Percentiles rank a stretch among this genome's conserved stretches.
Evolutionary conservation across 2,329 filamentous ascomycete species (phyloP).

Genomic region (Blastomyces gilchristii): DNA sequence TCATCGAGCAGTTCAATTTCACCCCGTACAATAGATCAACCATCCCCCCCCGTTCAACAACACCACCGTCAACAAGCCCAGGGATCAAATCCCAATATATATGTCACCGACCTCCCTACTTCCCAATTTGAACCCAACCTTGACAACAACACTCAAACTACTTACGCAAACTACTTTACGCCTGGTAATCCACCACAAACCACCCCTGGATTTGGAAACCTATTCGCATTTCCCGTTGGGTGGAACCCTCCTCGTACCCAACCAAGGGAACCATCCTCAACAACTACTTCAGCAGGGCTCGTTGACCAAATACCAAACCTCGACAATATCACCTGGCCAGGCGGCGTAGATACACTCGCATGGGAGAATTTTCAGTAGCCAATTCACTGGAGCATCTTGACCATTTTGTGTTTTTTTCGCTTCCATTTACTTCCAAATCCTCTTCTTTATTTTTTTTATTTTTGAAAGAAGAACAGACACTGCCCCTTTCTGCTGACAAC

Average conservation of each 20-base stretch:
- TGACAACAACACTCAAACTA: constrained; percentile 13
- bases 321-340: constrained; percentile 29
- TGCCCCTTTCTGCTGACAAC: neutral
- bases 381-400: neutral
- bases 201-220: constrained; percentile 17
- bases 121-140: constrained; percentile 10
- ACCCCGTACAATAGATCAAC: constrained; percentile 22
- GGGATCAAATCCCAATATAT: neutral
- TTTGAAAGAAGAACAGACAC: neutral
- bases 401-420: neutral
- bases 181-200: constrained; percentile 16
- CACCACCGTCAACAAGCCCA: constrained; percentile 10
- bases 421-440: neutral
- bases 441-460: neutral
- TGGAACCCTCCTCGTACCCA: constrained; percentile 23
- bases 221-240: constrained; percentile 20
- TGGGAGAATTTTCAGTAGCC: constrained; percentile 24
- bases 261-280: constrained; percentile 6
- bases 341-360: constrained; percentile 21
- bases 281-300: constrained; percentile 5
- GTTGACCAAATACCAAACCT: constrained; percentile 22
- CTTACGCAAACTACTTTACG: constrained; percentile 15
- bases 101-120: neutral
- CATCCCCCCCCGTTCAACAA: constrained; percentile 20
- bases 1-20: constrained; percentile 30